A percentile compares a stretch with the other conserved stretches of the same genome.
Evolutionary conservation across 768 basidiomycete species (phyloP).

Genomic region (Rhizopogon rudus): DNA sequence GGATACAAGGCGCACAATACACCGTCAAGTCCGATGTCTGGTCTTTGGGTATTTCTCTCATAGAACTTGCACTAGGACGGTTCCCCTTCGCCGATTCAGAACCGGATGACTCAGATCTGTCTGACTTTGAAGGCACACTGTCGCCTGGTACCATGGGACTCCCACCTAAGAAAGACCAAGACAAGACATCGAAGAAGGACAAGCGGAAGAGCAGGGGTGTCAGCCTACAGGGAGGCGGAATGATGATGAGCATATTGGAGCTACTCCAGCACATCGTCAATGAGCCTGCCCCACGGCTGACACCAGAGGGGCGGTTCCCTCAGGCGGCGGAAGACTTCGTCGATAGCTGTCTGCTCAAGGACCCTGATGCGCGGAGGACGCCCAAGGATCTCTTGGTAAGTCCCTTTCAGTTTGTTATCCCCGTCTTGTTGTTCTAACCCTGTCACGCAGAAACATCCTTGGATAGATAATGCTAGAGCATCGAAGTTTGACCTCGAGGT

Average conservation of each 20-base stretch:
- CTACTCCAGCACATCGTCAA: constrained; percentile 97
- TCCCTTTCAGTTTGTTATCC: constrained; percentile 22
- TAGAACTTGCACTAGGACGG: constrained; percentile 93
- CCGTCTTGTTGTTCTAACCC: neutral
- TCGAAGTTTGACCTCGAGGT: constrained; percentile 69
- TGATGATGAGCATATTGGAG: constrained; percentile 98
- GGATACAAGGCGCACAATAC: constrained; percentile 97
- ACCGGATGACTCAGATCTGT: constrained; percentile 70
- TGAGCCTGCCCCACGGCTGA: constrained; percentile 89
- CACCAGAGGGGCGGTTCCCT: constrained; percentile 69
- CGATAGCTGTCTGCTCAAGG: constrained; percentile 87
- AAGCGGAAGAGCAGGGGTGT: constrained; percentile 90
- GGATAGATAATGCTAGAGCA: constrained; percentile 62
- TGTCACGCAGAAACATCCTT: constrained; percentile 54
- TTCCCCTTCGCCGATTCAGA: constrained; percentile 92
- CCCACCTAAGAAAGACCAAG: constrained; percentile 35
- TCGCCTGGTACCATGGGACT: constrained; percentile 58
- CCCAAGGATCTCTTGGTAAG: constrained; percentile 82
- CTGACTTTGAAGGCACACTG: constrained; percentile 77
- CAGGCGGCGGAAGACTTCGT: constrained; percentile 78
- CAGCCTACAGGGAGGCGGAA: constrained; percentile 87
- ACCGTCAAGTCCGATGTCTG: constrained; percentile 99
- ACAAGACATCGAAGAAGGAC: constrained; percentile 59
- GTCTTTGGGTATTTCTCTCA: constrained; percentile 95
- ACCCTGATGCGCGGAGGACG: constrained; percentile 76